Conservation (phyloP, 176 grass and related monocot species). For the Poa annua region DNA sequence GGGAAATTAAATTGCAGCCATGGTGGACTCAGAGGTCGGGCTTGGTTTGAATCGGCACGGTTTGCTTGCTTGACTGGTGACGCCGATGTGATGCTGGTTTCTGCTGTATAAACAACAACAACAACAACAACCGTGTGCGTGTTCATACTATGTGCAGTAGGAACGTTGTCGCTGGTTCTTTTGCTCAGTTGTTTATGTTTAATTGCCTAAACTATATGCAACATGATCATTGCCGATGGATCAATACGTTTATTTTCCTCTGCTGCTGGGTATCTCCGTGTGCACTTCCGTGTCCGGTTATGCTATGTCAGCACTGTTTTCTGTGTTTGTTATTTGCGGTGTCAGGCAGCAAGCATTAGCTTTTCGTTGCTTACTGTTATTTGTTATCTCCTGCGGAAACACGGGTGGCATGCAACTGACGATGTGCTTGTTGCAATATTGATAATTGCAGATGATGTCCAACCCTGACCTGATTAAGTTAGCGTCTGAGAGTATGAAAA, state of each 20-base stretch:
- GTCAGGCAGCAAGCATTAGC: background rate
- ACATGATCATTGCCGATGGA: background rate
- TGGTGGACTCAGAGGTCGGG: background rate
- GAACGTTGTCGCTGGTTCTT: background rate
- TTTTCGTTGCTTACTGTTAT: background rate
- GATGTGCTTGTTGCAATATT: background rate
- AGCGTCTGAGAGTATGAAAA: slow-evolving; percentile 94
- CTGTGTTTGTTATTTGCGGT: background rate
- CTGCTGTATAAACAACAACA: background rate
- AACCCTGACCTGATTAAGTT: slow-evolving; percentile 83
- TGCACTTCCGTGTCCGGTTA: background rate
- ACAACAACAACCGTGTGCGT: background rate
- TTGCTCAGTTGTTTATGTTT: background rate
- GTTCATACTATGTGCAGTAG: slow-evolving; percentile 29
- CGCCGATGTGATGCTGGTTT: background rate
- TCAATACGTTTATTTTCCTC: background rate
- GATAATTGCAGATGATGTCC: slow-evolving; percentile 77
- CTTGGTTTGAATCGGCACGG: background rate
- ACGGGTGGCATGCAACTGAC: background rate
- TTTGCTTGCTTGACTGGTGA: slow-evolving; percentile 28
- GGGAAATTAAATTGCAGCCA: background rate
- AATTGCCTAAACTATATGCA: slow-evolving; percentile 21
- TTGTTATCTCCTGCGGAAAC: background rate
- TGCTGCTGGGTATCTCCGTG: background rate
- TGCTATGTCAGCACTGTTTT: background rate